Conservation (phyloP, 1,139 yeast genomes). For the Scheffersomyces titani region DNA sequence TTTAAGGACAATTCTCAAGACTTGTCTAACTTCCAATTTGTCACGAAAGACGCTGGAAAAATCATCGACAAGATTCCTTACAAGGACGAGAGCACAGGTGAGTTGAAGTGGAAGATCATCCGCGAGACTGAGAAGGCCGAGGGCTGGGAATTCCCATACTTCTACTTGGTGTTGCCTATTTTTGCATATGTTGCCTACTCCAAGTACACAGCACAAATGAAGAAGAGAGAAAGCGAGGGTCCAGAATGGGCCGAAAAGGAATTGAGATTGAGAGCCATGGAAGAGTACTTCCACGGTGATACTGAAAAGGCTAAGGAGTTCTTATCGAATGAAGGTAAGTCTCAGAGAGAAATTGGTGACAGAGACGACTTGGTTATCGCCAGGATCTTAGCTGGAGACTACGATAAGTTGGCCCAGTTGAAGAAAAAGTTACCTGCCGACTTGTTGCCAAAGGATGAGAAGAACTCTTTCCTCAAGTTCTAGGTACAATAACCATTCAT, state of each 20-base stretch:
- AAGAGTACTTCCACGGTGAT: conserved; percentile 61
- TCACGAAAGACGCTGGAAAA: conserved; percentile 61
- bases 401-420: conserved; percentile 74
- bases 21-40: conserved; percentile 60
- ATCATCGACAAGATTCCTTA: conserved; percentile 84
- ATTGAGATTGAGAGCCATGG: conserved; percentile 78
- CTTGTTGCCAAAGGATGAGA: conserved; percentile 38
- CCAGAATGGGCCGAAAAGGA: conserved; percentile 85
- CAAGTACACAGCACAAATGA: conserved; percentile 48
- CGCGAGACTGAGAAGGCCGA: conserved; percentile 74
- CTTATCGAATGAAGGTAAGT: conserved; percentile 57
- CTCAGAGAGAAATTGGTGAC: conserved; percentile 60
- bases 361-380: conserved; percentile 82
- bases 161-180: conserved; percentile 69
- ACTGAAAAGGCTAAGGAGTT: conserved; percentile 58
- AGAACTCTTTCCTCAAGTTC: conserved; percentile 36
- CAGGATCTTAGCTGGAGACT: conserved; percentile 81
- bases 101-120: conserved; percentile 76
- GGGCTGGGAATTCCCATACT: conserved; percentile 84
- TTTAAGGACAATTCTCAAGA: conserved; percentile 66
- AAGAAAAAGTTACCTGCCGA: conserved; percentile 53
- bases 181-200: conserved; percentile 45
- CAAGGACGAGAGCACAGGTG: conserved; percentile 77
- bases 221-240: conserved; percentile 46
- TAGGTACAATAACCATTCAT: conserved; percentile 9